phyloP scores from a whole-genome alignment of 805 yeast species.

The Barnettozyma siamensis region DNA sequence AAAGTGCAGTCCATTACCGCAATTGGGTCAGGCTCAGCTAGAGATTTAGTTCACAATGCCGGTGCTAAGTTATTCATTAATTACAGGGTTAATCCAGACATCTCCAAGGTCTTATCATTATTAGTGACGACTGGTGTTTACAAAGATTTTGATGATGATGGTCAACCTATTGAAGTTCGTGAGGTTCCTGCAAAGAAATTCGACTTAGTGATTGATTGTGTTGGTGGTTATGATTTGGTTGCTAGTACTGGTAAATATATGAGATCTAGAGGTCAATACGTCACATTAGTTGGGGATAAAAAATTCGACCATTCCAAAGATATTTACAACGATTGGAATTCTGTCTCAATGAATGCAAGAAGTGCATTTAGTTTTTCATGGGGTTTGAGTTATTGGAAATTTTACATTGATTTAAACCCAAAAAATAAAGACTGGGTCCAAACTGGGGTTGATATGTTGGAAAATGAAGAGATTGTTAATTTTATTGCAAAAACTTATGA shows the following conservation, averaged over 20 bases:
- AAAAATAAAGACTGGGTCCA: constrained; percentile 33
- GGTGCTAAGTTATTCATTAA: constrained; percentile 55
- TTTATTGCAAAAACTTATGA: constrained; percentile 52
- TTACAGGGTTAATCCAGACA: constrained; percentile 30
- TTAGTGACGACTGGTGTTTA: constrained; percentile 27
- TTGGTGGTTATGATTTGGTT: constrained; percentile 56
- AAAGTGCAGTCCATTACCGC: constrained; percentile 48
- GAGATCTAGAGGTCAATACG: constrained; percentile 45
- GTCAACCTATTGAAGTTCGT: constrained; percentile 21
- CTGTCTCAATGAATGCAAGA: constrained; percentile 30
- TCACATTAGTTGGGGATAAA: constrained; percentile 60
- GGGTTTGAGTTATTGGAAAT: constrained; percentile 31
- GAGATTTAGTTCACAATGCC: constrained; percentile 32
- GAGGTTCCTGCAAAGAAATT: constrained; percentile 32
- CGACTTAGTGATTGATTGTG: constrained; percentile 63
- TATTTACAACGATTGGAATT: constrained; percentile 30
- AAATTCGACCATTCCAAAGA: constrained; percentile 35
- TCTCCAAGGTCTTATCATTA: constrained; percentile 17
- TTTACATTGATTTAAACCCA: constrained; percentile 29
- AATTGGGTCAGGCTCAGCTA: constrained; percentile 52
- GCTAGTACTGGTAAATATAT: constrained; percentile 36
- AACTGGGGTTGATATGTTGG: constrained; percentile 40
- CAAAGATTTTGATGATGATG: constrained; percentile 26
- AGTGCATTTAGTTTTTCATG: constrained; percentile 26
- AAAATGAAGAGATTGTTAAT: constrained; percentile 35